These are phyloP conservation scores for Globisporangium alternatum DNA, from an alignment of 352 stramenopile species.

Conservation along the genomic window DNA sequence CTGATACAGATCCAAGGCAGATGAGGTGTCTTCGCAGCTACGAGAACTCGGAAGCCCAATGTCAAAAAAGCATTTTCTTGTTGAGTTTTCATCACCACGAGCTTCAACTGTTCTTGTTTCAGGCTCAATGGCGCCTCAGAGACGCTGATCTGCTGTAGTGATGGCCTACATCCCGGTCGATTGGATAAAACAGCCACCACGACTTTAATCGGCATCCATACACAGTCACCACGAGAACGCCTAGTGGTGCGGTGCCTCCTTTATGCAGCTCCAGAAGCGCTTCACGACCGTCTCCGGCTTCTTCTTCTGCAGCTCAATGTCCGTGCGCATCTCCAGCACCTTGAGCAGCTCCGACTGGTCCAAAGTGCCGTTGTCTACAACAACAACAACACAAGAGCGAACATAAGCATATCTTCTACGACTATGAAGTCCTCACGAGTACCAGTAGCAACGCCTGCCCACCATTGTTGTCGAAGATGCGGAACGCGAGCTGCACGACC, in stretches of 20 bases:
- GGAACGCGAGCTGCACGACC: constrained; percentile 72
- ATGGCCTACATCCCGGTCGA: neutral
- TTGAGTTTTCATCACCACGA: neutral
- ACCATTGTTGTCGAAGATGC: constrained; percentile 74
- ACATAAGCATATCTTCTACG: neutral
- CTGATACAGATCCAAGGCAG: too few species aligned
- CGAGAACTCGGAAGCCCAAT: too few species aligned
- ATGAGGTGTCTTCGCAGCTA: too few species aligned
- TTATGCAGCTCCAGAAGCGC: constrained; percentile 20
- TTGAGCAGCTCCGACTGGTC: constrained; percentile 68
- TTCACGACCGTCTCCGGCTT: constrained; percentile 15
- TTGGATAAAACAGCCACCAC: neutral
- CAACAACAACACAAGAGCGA: neutral
- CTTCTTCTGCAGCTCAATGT: constrained; percentile 45
- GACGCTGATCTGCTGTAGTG: too few species aligned
- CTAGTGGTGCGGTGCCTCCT: constrained; percentile 13
- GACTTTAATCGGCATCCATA: neutral
- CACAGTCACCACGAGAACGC: neutral
- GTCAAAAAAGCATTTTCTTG: neutral
- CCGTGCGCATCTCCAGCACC: constrained; percentile 59
- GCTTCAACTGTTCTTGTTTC: neutral
- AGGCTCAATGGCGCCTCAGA: neutral
- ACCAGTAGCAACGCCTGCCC: neutral
- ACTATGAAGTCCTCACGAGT: too few species aligned
- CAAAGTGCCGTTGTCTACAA: constrained; percentile 59